Percentiles rank a stretch among this genome's conserved stretches.
Evolutionary conservation across 202 grass and related monocot species (phyloP).

Genomic region (Elaeis oleifera): DNA sequence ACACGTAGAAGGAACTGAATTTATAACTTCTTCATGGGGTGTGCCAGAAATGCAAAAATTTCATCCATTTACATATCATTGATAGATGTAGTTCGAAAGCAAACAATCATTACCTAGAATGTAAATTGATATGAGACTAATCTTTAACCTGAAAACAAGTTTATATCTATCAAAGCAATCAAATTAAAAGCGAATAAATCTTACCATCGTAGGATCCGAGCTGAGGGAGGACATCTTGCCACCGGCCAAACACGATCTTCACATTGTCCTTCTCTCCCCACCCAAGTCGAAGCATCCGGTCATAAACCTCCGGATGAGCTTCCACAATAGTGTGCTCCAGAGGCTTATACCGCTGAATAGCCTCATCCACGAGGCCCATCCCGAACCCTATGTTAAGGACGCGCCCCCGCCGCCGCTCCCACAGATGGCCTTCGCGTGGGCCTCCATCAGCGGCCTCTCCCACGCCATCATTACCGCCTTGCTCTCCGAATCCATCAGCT

Average conservation of each 20-base stretch:
- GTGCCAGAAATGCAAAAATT: too few relatives aligned
- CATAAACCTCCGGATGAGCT: constrained; percentile 77
- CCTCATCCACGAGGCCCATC: constrained; percentile 90
- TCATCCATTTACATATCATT: too few relatives aligned
- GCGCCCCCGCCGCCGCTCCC: constrained; percentile 37
- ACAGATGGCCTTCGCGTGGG: constrained; percentile 78
- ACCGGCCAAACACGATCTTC: constrained; percentile 66
- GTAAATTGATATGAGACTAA: too few relatives aligned
- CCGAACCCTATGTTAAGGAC: constrained; percentile 89
- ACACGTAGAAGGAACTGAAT: too few relatives aligned
- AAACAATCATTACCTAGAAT: too few relatives aligned
- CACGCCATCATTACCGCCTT: constrained; percentile 98
- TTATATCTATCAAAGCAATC: too few relatives aligned
- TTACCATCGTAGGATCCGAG: constrained; percentile 89
- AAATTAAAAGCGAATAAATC: too few relatives aligned
- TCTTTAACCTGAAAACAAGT: too few relatives aligned
- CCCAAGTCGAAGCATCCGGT: constrained; percentile 65
- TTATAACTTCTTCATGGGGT: too few relatives aligned
- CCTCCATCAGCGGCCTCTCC: constrained; percentile 94
- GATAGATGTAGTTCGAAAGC: too few relatives aligned
- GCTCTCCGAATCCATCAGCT: constrained; percentile 74
- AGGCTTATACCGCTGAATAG: constrained; percentile 67
- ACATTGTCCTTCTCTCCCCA: constrained; percentile 90
- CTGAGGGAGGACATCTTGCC: constrained; percentile 75
- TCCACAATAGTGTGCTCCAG: constrained; percentile 87